A percentile compares a stretch with the other conserved stretches of the same genome.
phyloP scores from a whole-genome alignment of 495 filamentous ascomycete genomes.

The Parmelia sp. region DNA sequence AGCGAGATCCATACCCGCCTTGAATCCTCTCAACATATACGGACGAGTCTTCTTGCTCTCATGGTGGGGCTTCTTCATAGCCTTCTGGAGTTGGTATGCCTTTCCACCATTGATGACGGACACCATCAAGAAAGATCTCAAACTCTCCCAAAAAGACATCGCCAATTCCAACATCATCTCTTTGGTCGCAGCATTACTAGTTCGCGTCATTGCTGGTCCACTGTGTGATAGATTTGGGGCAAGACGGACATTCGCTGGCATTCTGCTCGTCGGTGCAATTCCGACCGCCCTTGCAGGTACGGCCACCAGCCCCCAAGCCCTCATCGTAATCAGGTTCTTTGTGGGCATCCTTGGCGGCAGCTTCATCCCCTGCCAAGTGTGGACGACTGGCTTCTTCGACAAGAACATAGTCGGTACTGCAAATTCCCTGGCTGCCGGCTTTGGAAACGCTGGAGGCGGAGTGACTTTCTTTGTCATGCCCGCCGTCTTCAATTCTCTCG shows the following conservation, averaged over 20 bases:
- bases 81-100: constrained; percentile 82
- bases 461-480: constrained; percentile 91
- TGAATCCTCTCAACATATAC: constrained; percentile 76
- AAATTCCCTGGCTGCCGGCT: constrained; percentile 77
- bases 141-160: constrained; percentile 62
- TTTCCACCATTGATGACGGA: constrained; percentile 72
- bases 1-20: too few species aligned
- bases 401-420: constrained; percentile 90
- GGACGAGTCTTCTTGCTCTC: constrained; percentile 90
- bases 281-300: constrained; percentile 80
- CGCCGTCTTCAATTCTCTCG: constrained; percentile 73
- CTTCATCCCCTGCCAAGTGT: constrained; percentile 94
- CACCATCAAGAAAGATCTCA: constrained; percentile 70
- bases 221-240: constrained; percentile 81
- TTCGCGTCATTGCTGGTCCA: constrained; percentile 72
- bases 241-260: constrained; percentile 68
- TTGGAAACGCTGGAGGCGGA: constrained; percentile 85
- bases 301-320: constrained; percentile 57
- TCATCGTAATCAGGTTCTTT: constrained; percentile 79
- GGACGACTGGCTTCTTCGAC: constrained; percentile 92
- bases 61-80: constrained; percentile 90
- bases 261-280: constrained; percentile 62
- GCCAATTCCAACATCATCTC: constrained; percentile 90
- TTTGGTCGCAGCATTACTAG: constrained; percentile 68
- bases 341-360: constrained; percentile 83